Evolutionary conservation across 768 basidiomycete species (phyloP).

Genomic region (Boletus eberwhitei): DNA sequence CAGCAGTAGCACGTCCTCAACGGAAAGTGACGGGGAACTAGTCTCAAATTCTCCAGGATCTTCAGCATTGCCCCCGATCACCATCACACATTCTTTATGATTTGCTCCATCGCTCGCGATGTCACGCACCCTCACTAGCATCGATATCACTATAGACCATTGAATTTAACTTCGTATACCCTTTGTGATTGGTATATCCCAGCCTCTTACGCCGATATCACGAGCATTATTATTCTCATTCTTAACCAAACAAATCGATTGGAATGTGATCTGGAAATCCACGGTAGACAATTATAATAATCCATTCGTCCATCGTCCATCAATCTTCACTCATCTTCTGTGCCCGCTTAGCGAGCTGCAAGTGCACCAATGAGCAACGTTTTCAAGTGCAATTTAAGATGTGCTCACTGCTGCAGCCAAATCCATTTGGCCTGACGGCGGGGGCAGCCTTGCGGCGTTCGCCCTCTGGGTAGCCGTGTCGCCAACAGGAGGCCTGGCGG

Average conservation of each 20-base stretch:
- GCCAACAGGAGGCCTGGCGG: slow-evolving; percentile 45
- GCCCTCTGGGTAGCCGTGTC: slow-evolving; percentile 37
- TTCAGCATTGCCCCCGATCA: slow-evolving; percentile 40
- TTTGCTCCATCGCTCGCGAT: slow-evolving; percentile 1
- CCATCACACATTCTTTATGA: slow-evolving; percentile 39
- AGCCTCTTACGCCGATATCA: slow-evolving; percentile 7
- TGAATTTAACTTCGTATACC: slow-evolving; percentile 27
- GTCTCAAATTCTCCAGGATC: slow-evolving; percentile 12
- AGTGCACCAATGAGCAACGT: background rate
- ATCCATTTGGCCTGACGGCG: slow-evolving; percentile 65
- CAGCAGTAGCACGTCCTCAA: slow-evolving; percentile 12
- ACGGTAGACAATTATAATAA: background rate
- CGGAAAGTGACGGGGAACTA: slow-evolving; percentile 30
- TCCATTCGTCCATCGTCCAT: background rate
- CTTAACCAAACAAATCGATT: slow-evolving; percentile 13
- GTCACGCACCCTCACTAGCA: slow-evolving; percentile 13
- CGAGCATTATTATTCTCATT: slow-evolving; percentile 2
- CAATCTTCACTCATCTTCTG: slow-evolving; percentile 56
- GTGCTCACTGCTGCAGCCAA: slow-evolving; percentile 74
- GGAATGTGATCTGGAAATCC: slow-evolving; percentile 1
- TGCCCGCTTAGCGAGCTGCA: slow-evolving; percentile 75
- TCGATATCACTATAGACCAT: slow-evolving; percentile 20
- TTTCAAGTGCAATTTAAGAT: background rate
- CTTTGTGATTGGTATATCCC: slow-evolving; percentile 17
- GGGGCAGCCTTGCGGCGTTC: slow-evolving; percentile 40